These are phyloP conservation scores for Murraya koenigii DNA, from an alignment of 345 rosid species.

Conservation along the genomic window DNA sequence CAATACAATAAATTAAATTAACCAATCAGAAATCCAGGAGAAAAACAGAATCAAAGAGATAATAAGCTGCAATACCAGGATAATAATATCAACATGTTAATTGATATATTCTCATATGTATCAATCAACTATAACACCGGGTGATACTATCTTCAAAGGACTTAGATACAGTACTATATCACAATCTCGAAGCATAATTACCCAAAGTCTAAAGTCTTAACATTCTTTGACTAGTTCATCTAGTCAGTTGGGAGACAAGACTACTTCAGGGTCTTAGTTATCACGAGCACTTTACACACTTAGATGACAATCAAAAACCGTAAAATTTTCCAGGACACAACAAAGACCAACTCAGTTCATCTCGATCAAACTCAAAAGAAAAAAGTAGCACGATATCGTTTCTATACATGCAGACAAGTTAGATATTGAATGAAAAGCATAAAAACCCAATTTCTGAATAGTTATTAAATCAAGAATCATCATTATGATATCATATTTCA, in stretches of 20 bases:
- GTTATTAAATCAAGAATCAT: not conserved
- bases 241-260: not conserved
- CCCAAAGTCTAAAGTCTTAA: not conserved
- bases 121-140: not conserved
- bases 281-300: not conserved
- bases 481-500: not conserved
- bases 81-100: not conserved
- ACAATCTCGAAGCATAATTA: not conserved
- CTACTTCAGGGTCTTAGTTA: not conserved
- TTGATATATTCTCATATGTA: not conserved
- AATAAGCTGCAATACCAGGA: not conserved
- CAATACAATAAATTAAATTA: not conserved
- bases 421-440: not conserved
- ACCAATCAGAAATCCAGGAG: not conserved
- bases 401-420: not conserved
- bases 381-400: not conserved
- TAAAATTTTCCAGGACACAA: not conserved
- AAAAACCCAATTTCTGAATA: not conserved
- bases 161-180: not conserved
- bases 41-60: not conserved
- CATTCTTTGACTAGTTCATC: not conserved
- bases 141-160: not conserved
- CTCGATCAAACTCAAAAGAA: not conserved
- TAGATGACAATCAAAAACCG: not conserved
- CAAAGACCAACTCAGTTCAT: not conserved